These are phyloP conservation scores for Dactylellina drechsleri DNA, from an alignment of 2,329 filamentous ascomycete species.

Conservation along the genomic window DNA sequence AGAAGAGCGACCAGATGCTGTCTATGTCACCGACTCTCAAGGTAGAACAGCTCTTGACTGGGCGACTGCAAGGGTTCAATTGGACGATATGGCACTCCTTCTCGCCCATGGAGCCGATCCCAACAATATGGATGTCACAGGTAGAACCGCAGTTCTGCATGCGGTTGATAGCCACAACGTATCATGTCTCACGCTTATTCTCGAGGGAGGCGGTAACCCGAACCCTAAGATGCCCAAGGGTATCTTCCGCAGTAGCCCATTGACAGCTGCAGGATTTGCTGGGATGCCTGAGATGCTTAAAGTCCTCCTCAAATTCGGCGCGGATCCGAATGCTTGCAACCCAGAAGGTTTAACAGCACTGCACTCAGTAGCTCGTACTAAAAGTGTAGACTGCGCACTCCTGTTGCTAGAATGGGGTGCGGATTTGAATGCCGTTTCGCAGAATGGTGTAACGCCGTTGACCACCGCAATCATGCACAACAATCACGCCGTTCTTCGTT, in stretches of 20 bases:
- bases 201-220: slow-evolving; percentile 58
- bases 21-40: slow-evolving; percentile 3
- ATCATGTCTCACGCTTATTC: slow-evolving; percentile 11
- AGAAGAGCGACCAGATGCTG: slow-evolving; percentile 7
- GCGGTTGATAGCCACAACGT: slow-evolving; percentile 19
- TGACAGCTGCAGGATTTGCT: slow-evolving; percentile 60
- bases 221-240: slow-evolving; percentile 58
- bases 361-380: slow-evolving; percentile 59
- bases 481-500: slow-evolving; percentile 60
- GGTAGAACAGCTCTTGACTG: slow-evolving; percentile 20
- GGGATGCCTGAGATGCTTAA: slow-evolving; percentile 59
- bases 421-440: slow-evolving; percentile 60
- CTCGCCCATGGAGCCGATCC: slow-evolving; percentile 17
- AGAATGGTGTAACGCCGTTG: slow-evolving; percentile 59
- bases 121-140: slow-evolving; percentile 25
- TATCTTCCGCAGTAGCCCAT: slow-evolving; percentile 59
- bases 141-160: slow-evolving; percentile 14
- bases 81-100: slow-evolving; percentile 15
- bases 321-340: slow-evolving; percentile 58
- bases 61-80: slow-evolving; percentile 15
- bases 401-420: slow-evolving; percentile 61
- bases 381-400: slow-evolving; percentile 59
- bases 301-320: slow-evolving; percentile 60
- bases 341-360: slow-evolving; percentile 60
- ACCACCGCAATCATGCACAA: slow-evolving; percentile 61